phyloP scores from a whole-genome alignment of 2,329 filamentous ascomycete species.

The Parastagonospora avenae region DNA sequence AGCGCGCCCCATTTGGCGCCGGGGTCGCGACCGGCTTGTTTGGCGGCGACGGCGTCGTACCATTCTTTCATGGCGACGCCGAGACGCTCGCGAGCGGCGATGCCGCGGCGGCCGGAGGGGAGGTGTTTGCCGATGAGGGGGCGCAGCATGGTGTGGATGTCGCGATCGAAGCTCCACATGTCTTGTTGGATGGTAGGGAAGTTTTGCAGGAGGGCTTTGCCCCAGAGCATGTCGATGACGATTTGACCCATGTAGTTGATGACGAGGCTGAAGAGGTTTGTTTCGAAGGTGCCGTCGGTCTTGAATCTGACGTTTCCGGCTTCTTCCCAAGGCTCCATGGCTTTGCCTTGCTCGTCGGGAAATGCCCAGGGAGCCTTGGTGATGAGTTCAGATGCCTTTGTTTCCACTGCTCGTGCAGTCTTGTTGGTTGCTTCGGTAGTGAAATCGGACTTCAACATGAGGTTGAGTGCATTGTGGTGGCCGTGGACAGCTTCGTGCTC shows the following conservation, averaged over 20 bases:
- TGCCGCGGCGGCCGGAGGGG: slow-evolving; percentile 7
- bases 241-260: slow-evolving; percentile 20
- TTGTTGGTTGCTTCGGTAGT: slow-evolving; percentile 14
- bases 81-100: slow-evolving; percentile 7
- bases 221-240: slow-evolving; percentile 20
- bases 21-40: slow-evolving; percentile 7
- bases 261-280: slow-evolving; percentile 2
- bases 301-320: slow-evolving; percentile 16
- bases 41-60: slow-evolving; percentile 14
- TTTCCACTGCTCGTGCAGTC: slow-evolving; percentile 9
- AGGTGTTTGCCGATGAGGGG: slow-evolving; percentile 8
- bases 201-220: slow-evolving; percentile 15
- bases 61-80: slow-evolving; percentile 15
- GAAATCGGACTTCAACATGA: slow-evolving; percentile 20
- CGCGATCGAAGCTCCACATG: slow-evolving; percentile 17
- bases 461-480: slow-evolving; percentile 12
- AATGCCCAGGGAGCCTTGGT: slow-evolving; percentile 6
- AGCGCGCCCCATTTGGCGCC: slow-evolving; percentile 9
- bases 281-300: slow-evolving; percentile 13
- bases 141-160: slow-evolving; percentile 14
- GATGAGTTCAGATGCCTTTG: slow-evolving; percentile 9
- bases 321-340: slow-evolving; percentile 14
- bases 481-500: slow-evolving; percentile 16
- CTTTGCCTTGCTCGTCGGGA: slow-evolving; percentile 6
- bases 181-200: slow-evolving; percentile 12